Conservation (phyloP, 2,329 filamentous ascomycete genomes). For the Apiospora sp. region DNA sequence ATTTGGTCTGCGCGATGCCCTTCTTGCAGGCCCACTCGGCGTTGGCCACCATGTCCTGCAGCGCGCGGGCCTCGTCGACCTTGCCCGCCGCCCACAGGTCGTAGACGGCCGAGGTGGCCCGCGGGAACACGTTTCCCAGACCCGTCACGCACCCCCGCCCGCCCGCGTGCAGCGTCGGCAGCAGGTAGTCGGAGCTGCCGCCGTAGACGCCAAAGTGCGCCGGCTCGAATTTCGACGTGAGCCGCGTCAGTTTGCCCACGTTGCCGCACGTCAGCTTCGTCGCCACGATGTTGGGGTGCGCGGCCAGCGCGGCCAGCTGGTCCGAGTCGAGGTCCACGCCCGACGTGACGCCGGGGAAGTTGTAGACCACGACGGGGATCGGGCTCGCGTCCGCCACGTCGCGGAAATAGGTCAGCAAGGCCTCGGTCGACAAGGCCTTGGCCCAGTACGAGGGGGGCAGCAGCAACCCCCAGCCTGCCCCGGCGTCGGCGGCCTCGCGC, state of each 20-base stretch:
- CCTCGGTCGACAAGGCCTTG: slow-evolving; percentile 45
- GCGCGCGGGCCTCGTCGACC: slow-evolving; percentile 45
- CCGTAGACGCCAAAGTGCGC: slow-evolving; percentile 53
- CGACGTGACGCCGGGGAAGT: slow-evolving; percentile 45
- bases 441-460: slow-evolving; percentile 51
- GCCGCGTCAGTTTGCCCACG: slow-evolving; percentile 40
- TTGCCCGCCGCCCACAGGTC: slow-evolving; percentile 49
- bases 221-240: slow-evolving; percentile 45
- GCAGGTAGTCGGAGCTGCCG: slow-evolving; percentile 52
- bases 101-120: slow-evolving; percentile 49
- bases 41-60: slow-evolving; percentile 54
- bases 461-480: slow-evolving; percentile 48
- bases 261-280: slow-evolving; percentile 41
- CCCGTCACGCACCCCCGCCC: slow-evolving; percentile 14
- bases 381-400: slow-evolving; percentile 47
- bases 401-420: slow-evolving; percentile 45
- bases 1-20: slow-evolving; percentile 55
- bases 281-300: slow-evolving; percentile 39
- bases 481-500: slow-evolving; percentile 47
- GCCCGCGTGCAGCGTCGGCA: slow-evolving; percentile 49
- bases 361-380: slow-evolving; percentile 40
- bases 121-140: slow-evolving; percentile 56
- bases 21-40: slow-evolving; percentile 61
- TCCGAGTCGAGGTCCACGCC: slow-evolving; percentile 43
- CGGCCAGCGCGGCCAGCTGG: slow-evolving; percentile 33